These are phyloP conservation scores for Trichomonascaceae sp. DNA, from an alignment of 1,139 yeast species.

Conservation along the genomic window DNA sequence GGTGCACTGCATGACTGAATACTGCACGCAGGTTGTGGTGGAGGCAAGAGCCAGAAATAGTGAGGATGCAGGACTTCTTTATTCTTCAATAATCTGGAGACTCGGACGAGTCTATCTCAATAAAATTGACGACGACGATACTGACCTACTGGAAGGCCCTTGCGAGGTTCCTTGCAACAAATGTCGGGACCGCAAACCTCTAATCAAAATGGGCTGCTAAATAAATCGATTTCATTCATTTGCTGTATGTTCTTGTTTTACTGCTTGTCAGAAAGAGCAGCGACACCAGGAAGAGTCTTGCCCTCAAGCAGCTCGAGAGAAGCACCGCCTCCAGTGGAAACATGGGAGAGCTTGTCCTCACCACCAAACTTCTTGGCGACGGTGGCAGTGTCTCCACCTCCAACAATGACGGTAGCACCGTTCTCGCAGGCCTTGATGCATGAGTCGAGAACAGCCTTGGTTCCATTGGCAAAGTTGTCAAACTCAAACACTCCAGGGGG, in stretches of 20 bases:
- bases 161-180: no score
- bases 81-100: no score
- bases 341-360: constrained; percentile 89
- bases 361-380: constrained; percentile 96
- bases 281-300: constrained; percentile 94
- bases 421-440: constrained; percentile 71
- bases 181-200: no score
- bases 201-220: no score
- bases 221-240: no score
- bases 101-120: no score
- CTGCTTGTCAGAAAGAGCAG: constrained; percentile 52
- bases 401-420: constrained; percentile 91
- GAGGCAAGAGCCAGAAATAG: no score
- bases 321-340: constrained; percentile 99
- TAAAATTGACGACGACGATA: no score
- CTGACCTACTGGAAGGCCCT: no score
- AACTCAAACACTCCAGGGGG: constrained; percentile 99
- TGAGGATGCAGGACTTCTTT: no score
- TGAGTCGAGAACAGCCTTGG: constrained; percentile 78
- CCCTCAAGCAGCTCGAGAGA: constrained; percentile 96
- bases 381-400: constrained; percentile 99
- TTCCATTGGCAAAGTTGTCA: constrained; percentile 78
- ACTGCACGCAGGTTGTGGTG: no score
- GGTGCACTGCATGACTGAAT: no score
- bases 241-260: not conserved